Conservation (phyloP, 2,329 filamentous ascomycete genomes). For the Capronia coronata region DNA sequence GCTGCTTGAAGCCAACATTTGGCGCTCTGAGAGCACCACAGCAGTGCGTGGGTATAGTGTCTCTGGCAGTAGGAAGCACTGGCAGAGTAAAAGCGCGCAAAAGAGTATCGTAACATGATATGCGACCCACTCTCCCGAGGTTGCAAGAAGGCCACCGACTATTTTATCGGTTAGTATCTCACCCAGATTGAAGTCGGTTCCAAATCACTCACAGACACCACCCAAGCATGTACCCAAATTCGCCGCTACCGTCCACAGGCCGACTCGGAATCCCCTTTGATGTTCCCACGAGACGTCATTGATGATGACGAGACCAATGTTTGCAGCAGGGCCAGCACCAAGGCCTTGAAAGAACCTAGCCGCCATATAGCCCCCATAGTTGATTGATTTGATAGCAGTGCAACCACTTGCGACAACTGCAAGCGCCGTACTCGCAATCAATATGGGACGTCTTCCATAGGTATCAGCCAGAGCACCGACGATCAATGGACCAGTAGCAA, state of each 20-base stretch:
- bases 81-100: neutral
- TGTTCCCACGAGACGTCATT: neutral
- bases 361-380: neutral
- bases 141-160: neutral
- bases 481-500: neutral
- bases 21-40: no score
- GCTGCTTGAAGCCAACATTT: no score
- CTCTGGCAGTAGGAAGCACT: neutral
- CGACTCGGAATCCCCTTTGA: neutral
- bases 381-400: neutral
- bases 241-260: neutral
- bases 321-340: neutral
- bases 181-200: no score
- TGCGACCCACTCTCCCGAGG: neutral
- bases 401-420: neutral
- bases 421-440: neutral
- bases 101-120: neutral
- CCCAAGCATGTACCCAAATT: neutral
- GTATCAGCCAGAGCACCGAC: neutral
- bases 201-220: neutral
- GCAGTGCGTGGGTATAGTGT: slow-evolving; percentile 5
- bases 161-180: neutral
- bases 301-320: neutral
- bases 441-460: neutral
- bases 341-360: neutral